Conservation (phyloP, 148 eudicot genomes). For the Fallopia convolvulus region DNA sequence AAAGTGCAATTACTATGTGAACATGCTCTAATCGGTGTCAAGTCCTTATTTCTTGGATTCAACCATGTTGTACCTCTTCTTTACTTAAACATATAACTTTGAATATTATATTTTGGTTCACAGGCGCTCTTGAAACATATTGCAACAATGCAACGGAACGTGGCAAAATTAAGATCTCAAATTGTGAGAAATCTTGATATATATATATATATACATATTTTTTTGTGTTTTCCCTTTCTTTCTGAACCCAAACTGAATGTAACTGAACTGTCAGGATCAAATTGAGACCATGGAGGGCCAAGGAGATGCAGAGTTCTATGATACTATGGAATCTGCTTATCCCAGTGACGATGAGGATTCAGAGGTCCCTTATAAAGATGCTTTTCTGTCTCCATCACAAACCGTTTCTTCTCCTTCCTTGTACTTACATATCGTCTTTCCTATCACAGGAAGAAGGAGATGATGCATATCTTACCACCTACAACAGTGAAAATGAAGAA, state of each 20-base stretch:
- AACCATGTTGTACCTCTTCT: not conserved
- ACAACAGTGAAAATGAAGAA: conserved; percentile 23
- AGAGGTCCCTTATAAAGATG: conserved; percentile 30
- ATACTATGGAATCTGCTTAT: conserved; percentile 65
- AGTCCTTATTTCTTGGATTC: not conserved
- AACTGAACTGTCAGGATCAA: conserved; percentile 40
- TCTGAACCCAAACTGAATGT: not conserved
- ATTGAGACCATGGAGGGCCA: conserved; percentile 35
- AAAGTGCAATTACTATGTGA: not conserved
- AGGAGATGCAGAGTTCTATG: conserved; percentile 51
- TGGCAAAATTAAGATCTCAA: conserved; percentile 61
- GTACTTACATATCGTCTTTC: not conserved
- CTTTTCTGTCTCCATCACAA: not conserved
- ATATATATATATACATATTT: not conserved
- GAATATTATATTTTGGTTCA: conserved; percentile 12
- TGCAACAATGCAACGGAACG: conserved; percentile 49
- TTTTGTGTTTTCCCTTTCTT: not conserved
- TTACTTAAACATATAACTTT: not conserved
- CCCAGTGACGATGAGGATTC: conserved; percentile 71
- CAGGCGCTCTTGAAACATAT: conserved; percentile 82
- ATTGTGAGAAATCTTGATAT: conserved; percentile 37
- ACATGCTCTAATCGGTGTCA: not conserved
- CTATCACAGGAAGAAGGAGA: conserved; percentile 53
- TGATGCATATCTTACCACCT: conserved; percentile 33
- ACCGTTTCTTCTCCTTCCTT: not conserved